Evolutionary conservation across 129 eudicot species (phyloP).

Genomic region (Cynara cardunculus): DNA sequence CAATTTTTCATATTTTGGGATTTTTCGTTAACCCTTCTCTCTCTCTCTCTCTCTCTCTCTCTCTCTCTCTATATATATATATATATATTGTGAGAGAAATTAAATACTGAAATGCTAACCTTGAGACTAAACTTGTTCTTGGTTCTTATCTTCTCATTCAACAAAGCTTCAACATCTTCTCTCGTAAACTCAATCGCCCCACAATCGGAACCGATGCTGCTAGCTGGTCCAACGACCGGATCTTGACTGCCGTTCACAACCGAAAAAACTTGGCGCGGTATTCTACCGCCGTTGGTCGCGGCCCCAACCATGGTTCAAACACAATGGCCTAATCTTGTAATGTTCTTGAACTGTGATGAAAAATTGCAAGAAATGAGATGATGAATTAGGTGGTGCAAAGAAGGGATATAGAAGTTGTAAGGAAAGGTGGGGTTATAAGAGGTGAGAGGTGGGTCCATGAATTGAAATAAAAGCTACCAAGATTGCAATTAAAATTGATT

Average conservation of each 20-base stretch:
- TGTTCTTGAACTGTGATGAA: conserved; percentile 23
- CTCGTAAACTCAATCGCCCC: conserved; percentile 63
- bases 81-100: not conserved
- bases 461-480: conserved; percentile 66
- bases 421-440: conserved; percentile 23
- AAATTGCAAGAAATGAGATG: conserved; percentile 1
- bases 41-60: too few species aligned
- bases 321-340: conserved; percentile 30
- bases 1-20: too few species aligned
- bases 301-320: conserved; percentile 52
- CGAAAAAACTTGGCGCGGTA: conserved; percentile 49
- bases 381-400: conserved; percentile 32
- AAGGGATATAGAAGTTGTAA: conserved; percentile 34
- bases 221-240: conserved; percentile 50
- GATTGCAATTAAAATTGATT: conserved; percentile 18
- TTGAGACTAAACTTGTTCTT: conserved; percentile 72
- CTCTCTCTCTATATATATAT: too few species aligned
- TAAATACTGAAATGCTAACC: conserved; percentile 37
- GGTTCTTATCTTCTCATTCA: conserved; percentile 74
- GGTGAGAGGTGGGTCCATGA: conserved; percentile 50
- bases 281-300: conserved; percentile 39
- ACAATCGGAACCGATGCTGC: conserved; percentile 57
- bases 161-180: conserved; percentile 79
- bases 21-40: too few species aligned
- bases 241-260: conserved; percentile 87